Evolutionary conservation across 495 filamentous ascomycete genomes (phyloP), one percentile per base, ranked within the genome.

Genomic region (Lasiosphaeria ovina): DNA sequence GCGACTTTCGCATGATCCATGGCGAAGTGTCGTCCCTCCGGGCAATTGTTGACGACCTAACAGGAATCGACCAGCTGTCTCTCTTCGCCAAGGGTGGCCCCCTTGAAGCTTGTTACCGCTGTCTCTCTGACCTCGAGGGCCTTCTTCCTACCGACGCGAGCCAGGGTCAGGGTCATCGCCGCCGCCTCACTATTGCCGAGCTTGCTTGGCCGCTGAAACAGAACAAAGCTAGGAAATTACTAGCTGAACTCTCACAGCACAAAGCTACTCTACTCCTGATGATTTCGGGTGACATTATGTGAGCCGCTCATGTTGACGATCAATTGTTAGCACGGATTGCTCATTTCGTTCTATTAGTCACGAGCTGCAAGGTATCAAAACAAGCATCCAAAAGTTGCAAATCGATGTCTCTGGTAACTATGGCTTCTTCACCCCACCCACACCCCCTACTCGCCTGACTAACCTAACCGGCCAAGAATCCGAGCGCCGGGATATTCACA

Each of bases 181-280:
- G 6, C 7, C 36, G 17, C 16, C 6, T 56, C 5, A 58, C 55
- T n/a, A 31, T 61, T 0, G 57, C 58, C 6, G 4, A 38, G 16
- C 49, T 62, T 14, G 67, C 67, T 0, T 74, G 70, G 70, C 68
- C 72, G 6, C 51, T 66, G 2, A 72, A 69, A 47, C 58, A 65
- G 42, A 60, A 51, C 38, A 64, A 63, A 35, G 68, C 66, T 5
- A 54, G 57, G 44, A 64, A 66, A 14, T 51, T 72, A 10, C 55
- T 74, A 1, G 63, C 62, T 34, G 55, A 62, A 34, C 61, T 74
- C 48, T 48, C 53, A 14, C 61, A 55, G 16, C 65, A 73, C 60
- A 73, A 70, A 16, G 48, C 62, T 5, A 72, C 69, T 0, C 52
- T 73, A 17, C 3, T 61, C 7, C 10, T 61, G 16, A n/a, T 35